phyloP scores from a whole-genome alignment of 306 rosid genomes.

The Trifolium fragiferum region DNA sequence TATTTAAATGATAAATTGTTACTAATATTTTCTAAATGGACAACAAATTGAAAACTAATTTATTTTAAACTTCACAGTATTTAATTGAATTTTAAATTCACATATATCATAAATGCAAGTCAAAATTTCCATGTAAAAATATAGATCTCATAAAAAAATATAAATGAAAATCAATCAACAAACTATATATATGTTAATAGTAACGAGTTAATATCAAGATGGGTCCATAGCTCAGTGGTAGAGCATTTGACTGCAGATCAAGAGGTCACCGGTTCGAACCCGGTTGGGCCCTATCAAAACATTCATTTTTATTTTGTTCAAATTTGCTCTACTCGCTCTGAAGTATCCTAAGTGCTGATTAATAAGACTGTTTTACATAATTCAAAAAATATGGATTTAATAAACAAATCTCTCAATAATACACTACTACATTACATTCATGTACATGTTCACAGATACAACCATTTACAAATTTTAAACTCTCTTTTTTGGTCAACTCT shows the following conservation, averaged over 20 bases:
- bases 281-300: conserved; percentile 50
- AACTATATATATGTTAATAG: neutral
- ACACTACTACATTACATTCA: too few relatives aligned
- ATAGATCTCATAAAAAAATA: too few relatives aligned
- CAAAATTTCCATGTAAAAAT: neutral
- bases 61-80: neutral
- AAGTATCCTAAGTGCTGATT: too few relatives aligned
- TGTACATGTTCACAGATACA: too few relatives aligned
- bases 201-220: rapidly evolving
- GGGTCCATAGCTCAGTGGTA: conserved; percentile 61
- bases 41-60: neutral
- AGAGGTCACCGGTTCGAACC: conserved; percentile 60
- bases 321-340: too few relatives aligned
- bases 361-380: too few relatives aligned
- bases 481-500: too few relatives aligned
- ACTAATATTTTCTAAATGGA: neutral
- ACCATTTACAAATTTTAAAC: too few relatives aligned
- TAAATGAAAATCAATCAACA: too few relatives aligned
- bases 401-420: too few relatives aligned
- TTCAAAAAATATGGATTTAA: too few relatives aligned
- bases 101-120: neutral
- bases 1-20: too few relatives aligned
- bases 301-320: neutral
- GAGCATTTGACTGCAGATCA: conserved; percentile 72
- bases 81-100: neutral